A percentile compares a stretch with the other conserved stretches of the same genome.
These are phyloP conservation scores for Mrakia hoshinonis DNA, from an alignment of 768 basidiomycete species.

Conservation along the genomic window DNA sequence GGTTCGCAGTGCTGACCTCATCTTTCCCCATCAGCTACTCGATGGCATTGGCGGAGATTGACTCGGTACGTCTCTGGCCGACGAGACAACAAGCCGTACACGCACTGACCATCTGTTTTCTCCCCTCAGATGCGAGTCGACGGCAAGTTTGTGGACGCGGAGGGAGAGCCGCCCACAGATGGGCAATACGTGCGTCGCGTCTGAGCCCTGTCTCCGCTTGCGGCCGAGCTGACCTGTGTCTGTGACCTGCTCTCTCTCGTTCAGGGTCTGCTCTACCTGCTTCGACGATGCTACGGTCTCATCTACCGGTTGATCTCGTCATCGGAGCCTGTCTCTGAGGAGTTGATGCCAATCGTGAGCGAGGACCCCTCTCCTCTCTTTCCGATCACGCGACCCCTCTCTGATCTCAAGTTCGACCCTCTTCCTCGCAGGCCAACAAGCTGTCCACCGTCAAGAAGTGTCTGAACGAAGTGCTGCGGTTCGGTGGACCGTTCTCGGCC, in stretches of 20 bases:
- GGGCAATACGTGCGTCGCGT: conserved; percentile 99
- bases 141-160: conserved; percentile 90
- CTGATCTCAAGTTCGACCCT: too few species aligned
- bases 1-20: neutral
- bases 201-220: neutral
- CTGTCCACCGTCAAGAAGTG: conserved; percentile 94
- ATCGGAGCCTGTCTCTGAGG: conserved; percentile 94
- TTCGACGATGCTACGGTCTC: conserved; percentile 70
- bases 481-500: conserved; percentile 84
- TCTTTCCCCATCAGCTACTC: conserved; percentile 60
- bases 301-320: conserved; percentile 89
- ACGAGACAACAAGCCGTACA: too few species aligned
- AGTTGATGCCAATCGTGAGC: conserved; percentile 93
- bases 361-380: too few species aligned
- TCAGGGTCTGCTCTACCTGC: conserved; percentile 28
- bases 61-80: conserved; percentile 39
- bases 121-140: conserved; percentile 70
- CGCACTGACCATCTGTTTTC: neutral
- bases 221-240: neutral
- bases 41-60: conserved; percentile 85
- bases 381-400: too few species aligned
- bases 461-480: conserved; percentile 88
- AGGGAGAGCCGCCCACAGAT: conserved; percentile 70
- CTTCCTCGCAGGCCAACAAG: conserved; percentile 97
- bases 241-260: neutral